Evolutionary conservation across 1,139 yeast species (phyloP).

Genomic region (Blastobotrys arbuscula): DNA sequence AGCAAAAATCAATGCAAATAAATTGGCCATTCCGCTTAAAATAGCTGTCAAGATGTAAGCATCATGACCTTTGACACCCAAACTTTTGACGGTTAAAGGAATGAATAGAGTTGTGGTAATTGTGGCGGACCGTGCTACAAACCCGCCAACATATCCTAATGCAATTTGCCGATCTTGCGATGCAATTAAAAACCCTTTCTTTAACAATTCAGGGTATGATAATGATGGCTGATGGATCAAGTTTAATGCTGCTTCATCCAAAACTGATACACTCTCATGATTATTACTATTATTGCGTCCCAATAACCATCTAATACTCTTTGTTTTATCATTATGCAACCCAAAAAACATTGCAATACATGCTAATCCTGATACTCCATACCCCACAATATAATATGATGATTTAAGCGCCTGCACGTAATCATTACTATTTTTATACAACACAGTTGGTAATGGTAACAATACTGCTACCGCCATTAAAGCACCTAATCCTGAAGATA

Average conservation of each 20-base stretch:
- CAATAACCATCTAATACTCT: constrained; percentile 30
- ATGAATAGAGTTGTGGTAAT: constrained; percentile 57
- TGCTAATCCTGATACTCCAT: constrained; percentile 40
- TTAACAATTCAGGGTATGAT: constrained; percentile 39
- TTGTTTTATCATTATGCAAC: constrained; percentile 43
- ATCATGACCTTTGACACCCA: constrained; percentile 39
- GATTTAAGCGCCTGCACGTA: constrained; percentile 42
- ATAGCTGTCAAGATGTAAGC: constrained; percentile 65
- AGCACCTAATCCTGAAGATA: constrained; percentile 65
- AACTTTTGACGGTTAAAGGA: constrained; percentile 57
- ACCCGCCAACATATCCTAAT: constrained; percentile 56
- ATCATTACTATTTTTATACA: constrained; percentile 40
- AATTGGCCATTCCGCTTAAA: constrained; percentile 59
- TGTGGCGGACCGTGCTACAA: constrained; percentile 60
- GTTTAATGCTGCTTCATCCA: constrained; percentile 30
- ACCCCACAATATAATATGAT: constrained; percentile 44
- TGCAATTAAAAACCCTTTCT: constrained; percentile 43
- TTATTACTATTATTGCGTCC: constrained; percentile 19
- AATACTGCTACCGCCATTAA: constrained; percentile 53
- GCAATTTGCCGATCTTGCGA: constrained; percentile 34
- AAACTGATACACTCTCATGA: constrained; percentile 18
- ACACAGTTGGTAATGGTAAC: constrained; percentile 65
- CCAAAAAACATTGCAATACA: constrained; percentile 40
- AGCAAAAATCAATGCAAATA: constrained; percentile 51
- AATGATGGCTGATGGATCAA: constrained; percentile 14